Evolutionary conservation across 768 basidiomycete species (phyloP), one percentile per base, ranked within the genome.

Genomic region (Russula compacta): DNA sequence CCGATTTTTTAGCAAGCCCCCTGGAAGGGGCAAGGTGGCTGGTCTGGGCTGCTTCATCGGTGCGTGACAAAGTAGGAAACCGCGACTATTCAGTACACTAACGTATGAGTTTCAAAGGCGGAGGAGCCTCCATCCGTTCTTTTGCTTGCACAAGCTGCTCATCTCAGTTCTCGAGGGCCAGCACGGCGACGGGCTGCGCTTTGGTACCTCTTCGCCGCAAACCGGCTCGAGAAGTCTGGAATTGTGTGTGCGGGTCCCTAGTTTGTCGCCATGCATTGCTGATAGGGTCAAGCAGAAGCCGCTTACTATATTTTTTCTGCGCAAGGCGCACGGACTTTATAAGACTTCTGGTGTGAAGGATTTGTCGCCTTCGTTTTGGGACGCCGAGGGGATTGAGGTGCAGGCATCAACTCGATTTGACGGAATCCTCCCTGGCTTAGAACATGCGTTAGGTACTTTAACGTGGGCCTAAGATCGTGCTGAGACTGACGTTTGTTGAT

Each of bases 1-100:
- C 70, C 14, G 87, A 90, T 57, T 87, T 93, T 68, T 66, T 83
- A 14, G 74, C 77, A 50, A 71, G 76, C 50, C 68, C 74, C 11
- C 69, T 91, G 35, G 87, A 88, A 67, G 91, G 89, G 2, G 91
- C 93, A 65, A 77, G 87, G 58, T 93, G 91, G 91, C 74, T 93
- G 6, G 87, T 90, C 17, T 89, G 83, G 83, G 90, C 91, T 44
- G 89, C 91, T 29, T 86, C 85, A 65, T 83, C 83, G 72, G 90
- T 92, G 75, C 60, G 84, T 79, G 56, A 43, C 38, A 36, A 66
- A 36, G 33, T n/a, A 44, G 32, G 52, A 24, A 33, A 12, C 11
- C 6, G 8, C 47, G 29, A 46, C 24, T 36, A 24, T 66, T 54
- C 54, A 14, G 36, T 24, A 33, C n/a, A n/a, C 24, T 53, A 53